Conservation (phyloP, 768 basidiomycete species). For the Lactarius indigo region DNA sequence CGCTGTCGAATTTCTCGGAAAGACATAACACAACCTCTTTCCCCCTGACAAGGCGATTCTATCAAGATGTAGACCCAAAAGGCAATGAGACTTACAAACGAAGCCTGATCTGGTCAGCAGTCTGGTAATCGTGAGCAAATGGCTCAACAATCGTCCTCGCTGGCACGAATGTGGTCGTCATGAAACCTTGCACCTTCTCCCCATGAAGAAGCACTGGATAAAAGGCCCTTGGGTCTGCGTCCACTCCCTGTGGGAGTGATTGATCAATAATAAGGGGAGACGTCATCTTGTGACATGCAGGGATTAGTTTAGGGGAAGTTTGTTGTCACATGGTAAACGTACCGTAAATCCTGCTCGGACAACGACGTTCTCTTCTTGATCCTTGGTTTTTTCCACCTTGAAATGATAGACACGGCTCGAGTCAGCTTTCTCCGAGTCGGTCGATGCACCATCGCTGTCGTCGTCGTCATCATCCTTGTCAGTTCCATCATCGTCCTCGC, state of each 20-base stretch:
- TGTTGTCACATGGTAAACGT: neutral
- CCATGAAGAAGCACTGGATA: slow-evolving; percentile 18
- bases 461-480: neutral
- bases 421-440: slow-evolving; percentile 41
- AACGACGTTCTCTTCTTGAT: slow-evolving; percentile 51
- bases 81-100: neutral
- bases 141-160: neutral
- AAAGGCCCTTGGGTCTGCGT: neutral
- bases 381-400: slow-evolving; percentile 51
- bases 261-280: neutral
- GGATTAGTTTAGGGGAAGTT: neutral
- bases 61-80: neutral
- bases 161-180: slow-evolving; percentile 12
- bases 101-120: neutral
- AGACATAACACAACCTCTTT: neutral
- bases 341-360: slow-evolving; percentile 47
- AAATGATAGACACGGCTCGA: slow-evolving; percentile 50
- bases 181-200: slow-evolving; percentile 26
- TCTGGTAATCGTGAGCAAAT: neutral
- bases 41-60: neutral
- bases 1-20: neutral
- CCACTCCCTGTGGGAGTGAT: neutral
- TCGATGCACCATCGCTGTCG: slow-evolving; percentile 15
- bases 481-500: neutral
- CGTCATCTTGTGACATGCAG: neutral